Evolutionary conservation across 805 yeast genomes (phyloP).

Genomic region (Komagataella mondaviorum): DNA sequence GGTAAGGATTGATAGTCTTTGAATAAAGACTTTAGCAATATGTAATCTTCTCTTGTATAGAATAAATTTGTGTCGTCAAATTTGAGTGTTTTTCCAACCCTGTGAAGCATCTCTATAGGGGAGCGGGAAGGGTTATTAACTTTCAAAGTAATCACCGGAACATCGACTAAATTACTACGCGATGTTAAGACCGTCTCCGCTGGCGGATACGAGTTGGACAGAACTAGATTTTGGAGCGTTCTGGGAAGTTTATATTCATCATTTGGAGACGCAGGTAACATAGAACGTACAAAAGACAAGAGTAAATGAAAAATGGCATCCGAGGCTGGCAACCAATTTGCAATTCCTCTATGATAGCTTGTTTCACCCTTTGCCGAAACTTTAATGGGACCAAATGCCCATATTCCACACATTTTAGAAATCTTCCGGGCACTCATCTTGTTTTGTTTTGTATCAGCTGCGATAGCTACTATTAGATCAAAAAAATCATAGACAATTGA

Average conservation of each 20-base stretch:
- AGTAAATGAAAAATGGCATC: slow-evolving; percentile 78
- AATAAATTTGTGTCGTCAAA: slow-evolving; percentile 62
- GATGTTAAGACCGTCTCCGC: slow-evolving; percentile 18
- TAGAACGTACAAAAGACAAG: slow-evolving; percentile 63
- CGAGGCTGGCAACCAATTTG: slow-evolving; percentile 68
- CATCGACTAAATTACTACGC: slow-evolving; percentile 16
- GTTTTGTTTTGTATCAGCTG: slow-evolving; percentile 69
- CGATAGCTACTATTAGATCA: slow-evolving; percentile 63
- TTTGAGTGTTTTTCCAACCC: slow-evolving; percentile 43
- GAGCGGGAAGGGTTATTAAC: slow-evolving; percentile 29
- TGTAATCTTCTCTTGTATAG: slow-evolving; percentile 65
- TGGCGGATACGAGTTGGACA: slow-evolving; percentile 70
- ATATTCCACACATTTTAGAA: slow-evolving; percentile 69
- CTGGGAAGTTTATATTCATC: slow-evolving; percentile 49
- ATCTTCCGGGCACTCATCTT: slow-evolving; percentile 71
- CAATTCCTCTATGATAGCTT: slow-evolving; percentile 54
- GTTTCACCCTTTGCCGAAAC: slow-evolving; percentile 22
- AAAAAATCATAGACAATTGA: slow-evolving; percentile 81
- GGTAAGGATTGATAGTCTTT: slow-evolving; percentile 42
- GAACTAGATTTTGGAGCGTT: slow-evolving; percentile 48
- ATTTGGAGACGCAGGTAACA: slow-evolving; percentile 46
- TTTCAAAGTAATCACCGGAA: slow-evolving; percentile 20
- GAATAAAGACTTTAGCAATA: slow-evolving; percentile 61
- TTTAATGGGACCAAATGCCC: slow-evolving; percentile 54
- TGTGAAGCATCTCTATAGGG: slow-evolving; percentile 46